Evolutionary conservation across 305 asterid genomes (phyloP), one percentile per base, ranked within the genome.

Genomic region (Caryopteris hybrid): DNA sequence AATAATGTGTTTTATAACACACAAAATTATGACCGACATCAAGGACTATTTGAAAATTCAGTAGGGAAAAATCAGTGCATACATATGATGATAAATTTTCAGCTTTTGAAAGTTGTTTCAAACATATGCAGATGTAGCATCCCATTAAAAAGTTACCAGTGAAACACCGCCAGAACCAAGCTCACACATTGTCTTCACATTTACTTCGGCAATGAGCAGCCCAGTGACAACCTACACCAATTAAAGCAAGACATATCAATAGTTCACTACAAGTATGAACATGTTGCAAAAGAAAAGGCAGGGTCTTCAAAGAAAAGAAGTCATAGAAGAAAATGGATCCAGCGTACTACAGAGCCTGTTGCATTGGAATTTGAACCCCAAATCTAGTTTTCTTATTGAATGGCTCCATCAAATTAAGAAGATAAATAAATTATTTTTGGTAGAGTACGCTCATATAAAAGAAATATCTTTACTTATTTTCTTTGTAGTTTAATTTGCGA

Each of bases 151-250:
- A 68, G 61, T 76, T 90, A 92, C 98, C 95, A 93, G 61, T 68
- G 96, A 93, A 77, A 93, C 97, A 65, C 98, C 97, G 17, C 97
- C 95, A 43, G 96, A 84, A 70, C 97, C 98, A 39, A 92, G 91
- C 84, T 88, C 96, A 70, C 90, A 84, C 98, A 92, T 92, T 31
- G 97, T 92, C 77, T 86, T 92, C 76, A 92, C 98, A 77, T 92
- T 92, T 72, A 92, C 96, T 90, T 92, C 98, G 13, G 98, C 98
- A 79, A 92, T 46, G 62, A 92, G 97, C 78, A 92, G 87, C 67
- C 98, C 98, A 69, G 92, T 88, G 55, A 76, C 76, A 18, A 90
- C 95, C 97, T 92, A 78, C 76, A 80, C 57, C 75, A 78, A 29
- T 74, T 45, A 63, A 22, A 69, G 66, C 41, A 72, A 13, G 10